phyloP scores from a whole-genome alignment of 1,284 basidiomycete genomes.

The Heliocybe sulcata region DNA sequence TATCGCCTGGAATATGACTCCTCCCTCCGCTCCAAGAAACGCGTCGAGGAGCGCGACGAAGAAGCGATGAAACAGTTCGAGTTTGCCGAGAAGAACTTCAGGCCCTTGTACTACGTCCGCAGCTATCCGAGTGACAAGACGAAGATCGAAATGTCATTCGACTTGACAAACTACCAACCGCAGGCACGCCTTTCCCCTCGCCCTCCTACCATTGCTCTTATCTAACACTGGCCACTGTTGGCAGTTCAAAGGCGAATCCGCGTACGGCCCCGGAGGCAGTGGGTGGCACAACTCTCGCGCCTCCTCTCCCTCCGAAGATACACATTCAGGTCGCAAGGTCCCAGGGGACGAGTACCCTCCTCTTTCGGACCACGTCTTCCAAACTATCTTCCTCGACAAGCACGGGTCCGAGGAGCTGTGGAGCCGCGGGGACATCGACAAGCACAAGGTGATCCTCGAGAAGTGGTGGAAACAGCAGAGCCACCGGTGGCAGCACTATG shows the following conservation, averaged over 20 bases:
- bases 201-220: neutral
- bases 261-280: neutral
- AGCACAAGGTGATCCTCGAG: conserved; percentile 41
- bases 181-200: conserved; percentile 24
- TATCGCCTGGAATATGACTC: conserved; percentile 38
- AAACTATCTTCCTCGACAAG: conserved; percentile 57
- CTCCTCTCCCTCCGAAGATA: neutral
- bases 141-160: conserved; percentile 61
- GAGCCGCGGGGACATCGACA: conserved; percentile 43
- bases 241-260: conserved; percentile 20
- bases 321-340: neutral
- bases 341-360: conserved; percentile 17
- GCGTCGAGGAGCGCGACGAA: conserved; percentile 25
- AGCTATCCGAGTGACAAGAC: conserved; percentile 45
- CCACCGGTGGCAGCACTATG: conserved; percentile 54
- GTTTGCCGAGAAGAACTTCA: conserved; percentile 41
- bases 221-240: neutral
- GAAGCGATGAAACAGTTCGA: conserved; percentile 29
- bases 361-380: conserved; percentile 45
- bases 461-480: conserved; percentile 62
- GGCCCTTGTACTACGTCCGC: conserved; percentile 50
- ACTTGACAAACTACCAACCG: conserved; percentile 50
- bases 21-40: conserved; percentile 22
- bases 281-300: neutral
- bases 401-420: conserved; percentile 39